These are phyloP conservation scores for Hansenula lynferdii DNA, from an alignment of 1,139 yeast species.

Conservation along the genomic window DNA sequence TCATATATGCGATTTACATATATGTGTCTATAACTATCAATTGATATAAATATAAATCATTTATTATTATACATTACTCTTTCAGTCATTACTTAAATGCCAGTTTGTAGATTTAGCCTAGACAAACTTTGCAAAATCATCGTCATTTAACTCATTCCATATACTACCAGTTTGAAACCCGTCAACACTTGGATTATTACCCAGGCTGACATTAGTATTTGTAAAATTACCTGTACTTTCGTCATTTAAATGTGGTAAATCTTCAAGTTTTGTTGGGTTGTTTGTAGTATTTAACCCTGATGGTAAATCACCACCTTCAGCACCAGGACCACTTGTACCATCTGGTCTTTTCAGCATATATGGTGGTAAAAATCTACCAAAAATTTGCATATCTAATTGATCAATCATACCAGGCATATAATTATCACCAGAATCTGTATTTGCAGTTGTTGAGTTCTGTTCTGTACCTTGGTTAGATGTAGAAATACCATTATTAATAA, in stretches of 20 bases:
- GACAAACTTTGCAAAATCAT: neutral
- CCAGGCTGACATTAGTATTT: neutral
- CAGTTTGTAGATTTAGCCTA: neutral
- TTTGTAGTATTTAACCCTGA: constrained; percentile 20
- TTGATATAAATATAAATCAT: too few species aligned
- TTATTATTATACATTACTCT: neutral
- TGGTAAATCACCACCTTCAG: constrained; percentile 23
- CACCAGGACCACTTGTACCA: constrained; percentile 21
- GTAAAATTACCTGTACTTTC: constrained; percentile 1
- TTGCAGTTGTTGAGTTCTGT: constrained; percentile 1
- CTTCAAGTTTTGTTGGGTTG: constrained; percentile 19
- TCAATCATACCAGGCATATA: constrained; percentile 83
- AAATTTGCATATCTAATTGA: constrained; percentile 74
- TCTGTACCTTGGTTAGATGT: neutral
- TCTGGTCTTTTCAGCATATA: constrained; percentile 54
- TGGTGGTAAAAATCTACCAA: constrained; percentile 81
- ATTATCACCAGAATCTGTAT: constrained; percentile 18
- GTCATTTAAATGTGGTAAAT: constrained; percentile 9
- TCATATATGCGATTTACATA: too few species aligned
- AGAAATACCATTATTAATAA: neutral
- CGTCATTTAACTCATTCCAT: neutral
- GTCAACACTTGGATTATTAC: neutral
- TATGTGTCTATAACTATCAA: too few species aligned
- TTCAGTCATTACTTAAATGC: neutral
- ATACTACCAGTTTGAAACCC: neutral